Conservation (phyloP, 352 stramenopile genomes). For the Pythium grandisporangium region DNA sequence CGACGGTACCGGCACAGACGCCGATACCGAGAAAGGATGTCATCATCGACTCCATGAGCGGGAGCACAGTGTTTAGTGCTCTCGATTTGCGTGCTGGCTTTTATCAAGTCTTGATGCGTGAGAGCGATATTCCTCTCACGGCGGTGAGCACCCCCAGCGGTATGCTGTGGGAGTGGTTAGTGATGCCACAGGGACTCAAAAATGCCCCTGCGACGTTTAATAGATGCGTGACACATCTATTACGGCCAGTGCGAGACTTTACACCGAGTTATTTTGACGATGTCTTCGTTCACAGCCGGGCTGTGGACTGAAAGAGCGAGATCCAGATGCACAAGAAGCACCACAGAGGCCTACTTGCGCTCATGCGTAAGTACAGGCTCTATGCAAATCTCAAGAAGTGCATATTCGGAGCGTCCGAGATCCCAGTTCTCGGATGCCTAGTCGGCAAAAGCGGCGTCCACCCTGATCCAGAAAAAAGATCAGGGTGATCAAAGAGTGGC, state of each 20-base stretch:
- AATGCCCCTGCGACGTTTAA: constrained; percentile 16
- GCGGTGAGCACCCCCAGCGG: constrained; percentile 11
- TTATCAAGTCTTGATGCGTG: constrained; percentile 17
- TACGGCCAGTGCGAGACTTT: constrained; percentile 5
- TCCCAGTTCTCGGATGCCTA: constrained; percentile 14
- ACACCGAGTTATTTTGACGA: constrained; percentile 18
- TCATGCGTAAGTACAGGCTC: constrained; percentile 9
- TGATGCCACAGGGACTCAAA: constrained; percentile 13
- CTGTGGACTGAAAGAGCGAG: constrained; percentile 3
- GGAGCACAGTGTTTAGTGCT: constrained; percentile 7
- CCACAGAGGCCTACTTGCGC: constrained; percentile 7
- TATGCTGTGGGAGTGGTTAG: constrained; percentile 16
- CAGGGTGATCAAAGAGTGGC: constrained; percentile 1
- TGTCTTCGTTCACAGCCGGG: constrained; percentile 14
- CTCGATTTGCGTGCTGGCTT: constrained; percentile 14
- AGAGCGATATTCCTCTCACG: constrained; percentile 11
- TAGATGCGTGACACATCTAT: constrained; percentile 8
- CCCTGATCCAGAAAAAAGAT: constrained; percentile 6
- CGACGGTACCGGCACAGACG: constrained; percentile 15
- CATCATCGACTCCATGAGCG: constrained; percentile 12
- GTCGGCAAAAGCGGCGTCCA: constrained; percentile 7
- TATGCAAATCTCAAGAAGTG: constrained; percentile 17
- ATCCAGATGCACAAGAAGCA: constrained; percentile 8
- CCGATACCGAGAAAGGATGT: constrained; percentile 18
- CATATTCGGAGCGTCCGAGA: constrained; percentile 12